Base-by-base conservation (phyloP, 768 basidiomycete species). In the Suillus lakei region DNA sequence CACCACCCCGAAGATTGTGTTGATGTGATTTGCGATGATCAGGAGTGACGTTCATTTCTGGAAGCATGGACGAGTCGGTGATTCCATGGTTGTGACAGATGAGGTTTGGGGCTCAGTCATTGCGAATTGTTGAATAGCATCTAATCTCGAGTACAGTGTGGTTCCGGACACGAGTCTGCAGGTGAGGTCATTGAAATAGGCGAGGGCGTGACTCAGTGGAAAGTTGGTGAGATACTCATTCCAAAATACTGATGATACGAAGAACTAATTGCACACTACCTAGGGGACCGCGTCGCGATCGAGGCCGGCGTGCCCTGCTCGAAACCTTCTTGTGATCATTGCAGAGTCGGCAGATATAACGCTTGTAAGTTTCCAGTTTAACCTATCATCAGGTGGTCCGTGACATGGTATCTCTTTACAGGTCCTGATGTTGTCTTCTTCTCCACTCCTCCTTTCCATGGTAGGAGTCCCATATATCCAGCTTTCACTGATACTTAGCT, bases 31-130 rank as follows among this genome's bases (percentile, higher is more conserved):
- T 9, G 13, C 16, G 58, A 36, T 62, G 28, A 38, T 64, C 63
- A 90, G 89, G 81, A 89, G 87, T 55, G 89, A 90, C 65, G 86
- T 91, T 68, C 89, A 91, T 72, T 90, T 90, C 73, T 91, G 89
- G 89, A 82, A 88, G 67, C 87, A 90, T 73, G 89, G 89, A 7
- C 78, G 86, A 46, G 83, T 90, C 60, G 89, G 89, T 10, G 86
- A 88, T 69, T 87, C 87, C 0, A 90, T 90, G 89, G 78, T 90
- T 28, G 88, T 90, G 34, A 86, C 84, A 16, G 88, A 89, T 66
- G 88, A 90, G 77, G 88, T 86, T 50, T 53, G 10, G n/a, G n/a
- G 23, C 51, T 62, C 5, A 23, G 23, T 21, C 34, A 53, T 46
- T 39, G 43, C 30, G 1, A 59, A 53, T 61, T 51, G 39, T 56